Conservation (phyloP, 352 stramenopile species). For the Phytophthora kernoviae region DNA sequence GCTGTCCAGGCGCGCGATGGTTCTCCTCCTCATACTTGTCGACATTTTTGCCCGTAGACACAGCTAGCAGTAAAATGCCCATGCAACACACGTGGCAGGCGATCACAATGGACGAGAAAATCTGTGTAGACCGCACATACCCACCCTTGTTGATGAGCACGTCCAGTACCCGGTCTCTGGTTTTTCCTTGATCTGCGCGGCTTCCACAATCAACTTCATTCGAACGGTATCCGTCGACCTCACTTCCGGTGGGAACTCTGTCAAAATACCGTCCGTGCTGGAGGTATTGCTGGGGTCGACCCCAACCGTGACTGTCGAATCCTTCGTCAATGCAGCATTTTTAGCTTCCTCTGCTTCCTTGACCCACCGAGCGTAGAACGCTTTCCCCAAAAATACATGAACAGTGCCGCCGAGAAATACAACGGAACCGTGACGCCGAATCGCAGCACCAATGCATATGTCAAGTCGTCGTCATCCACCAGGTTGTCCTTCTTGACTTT, state of each 20-base stretch:
- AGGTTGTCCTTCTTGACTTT: slow-evolving; percentile 59
- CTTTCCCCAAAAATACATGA: slow-evolving; percentile 84
- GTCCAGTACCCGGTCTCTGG: slow-evolving; percentile 55
- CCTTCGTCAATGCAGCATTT: slow-evolving; percentile 54
- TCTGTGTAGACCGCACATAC: slow-evolving; percentile 80
- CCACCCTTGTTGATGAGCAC: slow-evolving; percentile 75
- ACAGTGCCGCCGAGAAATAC: slow-evolving; percentile 67
- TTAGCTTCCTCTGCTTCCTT: slow-evolving; percentile 66
- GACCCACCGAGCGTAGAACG: slow-evolving; percentile 75
- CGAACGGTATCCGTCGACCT: slow-evolving; percentile 22
- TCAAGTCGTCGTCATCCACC: slow-evolving; percentile 58
- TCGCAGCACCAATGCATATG: slow-evolving; percentile 62
- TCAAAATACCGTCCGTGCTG: slow-evolving; percentile 21
- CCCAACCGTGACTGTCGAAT: slow-evolving; percentile 37
- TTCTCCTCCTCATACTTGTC: slow-evolving; percentile 26
- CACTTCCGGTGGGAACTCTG: slow-evolving; percentile 4
- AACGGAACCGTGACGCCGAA: slow-evolving; percentile 78
- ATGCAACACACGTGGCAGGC: slow-evolving; percentile 72
- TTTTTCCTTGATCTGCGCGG: slow-evolving; percentile 51
- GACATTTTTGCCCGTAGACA: slow-evolving; percentile 51
- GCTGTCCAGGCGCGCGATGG: slow-evolving; percentile 39
- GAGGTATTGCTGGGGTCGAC: slow-evolving; percentile 15
- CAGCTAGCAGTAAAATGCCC: slow-evolving; percentile 69
- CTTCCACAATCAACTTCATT: slow-evolving; percentile 56
- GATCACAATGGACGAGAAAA: slow-evolving; percentile 78